phyloP scores from a whole-genome alignment of 2,329 filamentous ascomycete species.

The Paracoccidioides lutzii region DNA sequence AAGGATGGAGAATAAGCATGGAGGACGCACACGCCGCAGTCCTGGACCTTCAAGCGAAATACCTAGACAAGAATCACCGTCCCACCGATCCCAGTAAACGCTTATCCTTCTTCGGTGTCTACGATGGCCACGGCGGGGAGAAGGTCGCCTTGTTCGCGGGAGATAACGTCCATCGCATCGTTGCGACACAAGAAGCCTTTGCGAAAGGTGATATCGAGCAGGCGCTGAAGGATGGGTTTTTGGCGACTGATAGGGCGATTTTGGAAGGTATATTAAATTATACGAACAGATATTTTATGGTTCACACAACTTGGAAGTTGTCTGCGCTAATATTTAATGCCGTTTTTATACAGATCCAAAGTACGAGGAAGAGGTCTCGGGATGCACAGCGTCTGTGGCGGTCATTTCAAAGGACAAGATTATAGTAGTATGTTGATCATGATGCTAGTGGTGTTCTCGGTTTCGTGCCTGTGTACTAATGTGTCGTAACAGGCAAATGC shows the following conservation, averaged over 20 bases:
- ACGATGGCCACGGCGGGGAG: constrained; percentile 93
- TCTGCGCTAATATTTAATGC: constrained; percentile 6
- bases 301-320: neutral
- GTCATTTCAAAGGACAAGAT: constrained; percentile 85
- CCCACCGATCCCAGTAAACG: constrained; percentile 56
- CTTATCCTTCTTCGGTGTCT: constrained; percentile 94
- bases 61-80: constrained; percentile 35
- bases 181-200: constrained; percentile 89
- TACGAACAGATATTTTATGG: too few species aligned
- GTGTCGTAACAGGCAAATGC: constrained; percentile 63
- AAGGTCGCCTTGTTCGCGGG: constrained; percentile 91
- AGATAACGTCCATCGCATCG: constrained; percentile 84
- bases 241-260: constrained; percentile 91
- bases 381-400: constrained; percentile 88
- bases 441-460: constrained; percentile 7
- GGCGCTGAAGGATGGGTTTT: constrained; percentile 90
- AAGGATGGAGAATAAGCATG: constrained; percentile 99
- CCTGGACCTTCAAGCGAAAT: constrained; percentile 65
- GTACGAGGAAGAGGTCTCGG: constrained; percentile 95
- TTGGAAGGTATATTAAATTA: constrained; percentile 50
- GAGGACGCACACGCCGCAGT: constrained; percentile 88
- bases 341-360: constrained; percentile 57
- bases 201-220: constrained; percentile 85
- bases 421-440: constrained; percentile 60
- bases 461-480: constrained; percentile 5